Base-by-base conservation (phyloP, 768 basidiomycete species). In the Scleroderma citrinum region DNA sequence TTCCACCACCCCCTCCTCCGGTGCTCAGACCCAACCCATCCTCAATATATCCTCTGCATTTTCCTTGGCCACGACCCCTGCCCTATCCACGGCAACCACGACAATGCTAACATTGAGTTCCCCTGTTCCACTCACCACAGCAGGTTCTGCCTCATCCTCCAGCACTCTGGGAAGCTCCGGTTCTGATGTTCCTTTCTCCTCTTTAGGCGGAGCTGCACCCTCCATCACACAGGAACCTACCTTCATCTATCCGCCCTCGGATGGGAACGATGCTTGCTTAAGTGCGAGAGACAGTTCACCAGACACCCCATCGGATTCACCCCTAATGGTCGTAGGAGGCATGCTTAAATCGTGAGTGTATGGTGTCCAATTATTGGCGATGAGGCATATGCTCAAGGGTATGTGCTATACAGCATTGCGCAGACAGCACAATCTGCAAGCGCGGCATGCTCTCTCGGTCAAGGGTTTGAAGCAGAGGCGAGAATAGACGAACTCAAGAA, bases 361-460 rank as follows among this genome's bases (percentile, higher is more conserved):
- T 29, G 16, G 2, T 42, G 20, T 29, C 53, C 39, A 56, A 31
- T 40, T 44, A 50, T 39, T 50, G 42, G 21, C 29, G 54, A 16
- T 70, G 31, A 48, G 1, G 47, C 41, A 40, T 21, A 20, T 50
- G 32, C 60, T 60, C 37, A 54, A 31, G 51, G 52, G 50, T 59
- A 49, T 53, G 52, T 59, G 46, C 50, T 53, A 47, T 54, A 36
- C 58, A 84, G 83, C 62, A 82, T 85, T 55, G 79, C 76, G 36
- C 73, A 77, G 47, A 81, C 80, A 14, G 81, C 82, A 34, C 71
- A 75, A 46, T 77, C 78, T 38, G 82, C 80, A 37, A 77, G 73
- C 36, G 71, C 71, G 34, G 75, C 75, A 30, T 82, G 77, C 53
- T 68, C 68, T 24, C 52, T 63, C 14, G 74, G 66, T n/a, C 74